Evolutionary conservation across 352 stramenopile species (phyloP).

Genomic region (Pythium aristosporum): DNA sequence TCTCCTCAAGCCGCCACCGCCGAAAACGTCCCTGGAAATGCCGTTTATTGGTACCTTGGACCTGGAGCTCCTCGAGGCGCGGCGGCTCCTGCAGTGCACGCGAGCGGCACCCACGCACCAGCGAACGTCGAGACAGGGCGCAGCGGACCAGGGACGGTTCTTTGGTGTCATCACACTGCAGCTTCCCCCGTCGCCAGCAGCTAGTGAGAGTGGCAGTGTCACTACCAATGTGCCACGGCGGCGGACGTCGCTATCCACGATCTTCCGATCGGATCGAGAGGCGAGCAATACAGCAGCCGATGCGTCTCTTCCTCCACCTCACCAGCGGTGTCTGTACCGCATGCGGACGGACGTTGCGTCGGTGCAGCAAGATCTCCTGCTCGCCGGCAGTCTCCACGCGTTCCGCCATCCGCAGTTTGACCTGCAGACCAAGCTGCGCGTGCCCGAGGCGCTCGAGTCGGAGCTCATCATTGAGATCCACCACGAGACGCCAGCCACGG

Average conservation of each 20-base stretch:
- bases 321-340: conserved; percentile 35
- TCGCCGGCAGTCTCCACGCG: conserved; percentile 42
- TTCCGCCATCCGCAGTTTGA: conserved; percentile 50
- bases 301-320: too few species aligned
- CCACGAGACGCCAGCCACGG: conserved; percentile 32
- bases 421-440: conserved; percentile 39
- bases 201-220: not conserved
- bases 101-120: not conserved
- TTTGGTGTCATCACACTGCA: conserved; percentile 23
- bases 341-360: conserved; percentile 41
- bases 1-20: not conserved
- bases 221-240: not conserved
- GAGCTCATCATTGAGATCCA: conserved; percentile 48
- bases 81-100: conserved; percentile 27
- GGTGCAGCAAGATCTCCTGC: conserved; percentile 50
- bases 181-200: not conserved
- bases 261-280: conserved; percentile 3
- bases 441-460: conserved; percentile 42
- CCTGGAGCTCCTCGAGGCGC: conserved; percentile 58
- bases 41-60: conserved; percentile 63
- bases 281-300: too few species aligned
- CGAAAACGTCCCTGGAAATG: conserved; percentile 12
- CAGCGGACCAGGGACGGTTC: conserved; percentile 18
- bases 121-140: not conserved
- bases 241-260: conserved; percentile 6